Base-by-base conservation (phyloP, 805 yeast species). In the Candida endomychidarum region DNA sequence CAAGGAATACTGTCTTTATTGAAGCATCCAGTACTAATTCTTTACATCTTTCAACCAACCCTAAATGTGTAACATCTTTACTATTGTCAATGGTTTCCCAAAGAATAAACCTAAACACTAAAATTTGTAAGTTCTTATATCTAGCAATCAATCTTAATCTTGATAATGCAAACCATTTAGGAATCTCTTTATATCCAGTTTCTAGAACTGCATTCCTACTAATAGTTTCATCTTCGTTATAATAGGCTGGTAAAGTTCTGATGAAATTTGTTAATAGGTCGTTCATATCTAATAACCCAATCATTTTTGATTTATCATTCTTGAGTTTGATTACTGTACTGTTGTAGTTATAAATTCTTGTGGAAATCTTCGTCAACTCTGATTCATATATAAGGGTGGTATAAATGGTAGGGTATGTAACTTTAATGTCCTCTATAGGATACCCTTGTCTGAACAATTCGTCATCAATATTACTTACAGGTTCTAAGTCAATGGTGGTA, bases 241-340 rank as follows among this genome's bases (percentile, higher is more conserved):
- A 51, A 40, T 35, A 51, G 18, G 22, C 19, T 1, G 56, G 56
- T 16, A 51, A 34, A 3, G 38, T 40, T 9, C 28, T 40, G 11
- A 48, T 31, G 29, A 51, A 51, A 6, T 36, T 30, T 5, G 46
- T 48, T n/a, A 51, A 41, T 10, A 51, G 26, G 19, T 46, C 49
- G 34, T 49, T 50, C 52, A 51, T 51, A 39, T 51, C 56, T 8
- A 51, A 35, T 26, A 51, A 43, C 5, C 56, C 56, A 25, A 51
- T 46, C 56, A 51, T 51, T 27, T 50, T 51, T 6, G 53, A 48
- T 28, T 51, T 51, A 29, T 51, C 56, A 42, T 51, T 51, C n/a
- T 43, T 40, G 17, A 50, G 27, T 34, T 49, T 49, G 14, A 51
- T 32, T 2, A 51, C 53, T 11, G 49, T 43, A 11, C 48, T 49